Evolutionary conservation across 1,139 yeast genomes (phyloP), one percentile per base, ranked within the genome.

Genomic region (Kodamaea sp.): DNA sequence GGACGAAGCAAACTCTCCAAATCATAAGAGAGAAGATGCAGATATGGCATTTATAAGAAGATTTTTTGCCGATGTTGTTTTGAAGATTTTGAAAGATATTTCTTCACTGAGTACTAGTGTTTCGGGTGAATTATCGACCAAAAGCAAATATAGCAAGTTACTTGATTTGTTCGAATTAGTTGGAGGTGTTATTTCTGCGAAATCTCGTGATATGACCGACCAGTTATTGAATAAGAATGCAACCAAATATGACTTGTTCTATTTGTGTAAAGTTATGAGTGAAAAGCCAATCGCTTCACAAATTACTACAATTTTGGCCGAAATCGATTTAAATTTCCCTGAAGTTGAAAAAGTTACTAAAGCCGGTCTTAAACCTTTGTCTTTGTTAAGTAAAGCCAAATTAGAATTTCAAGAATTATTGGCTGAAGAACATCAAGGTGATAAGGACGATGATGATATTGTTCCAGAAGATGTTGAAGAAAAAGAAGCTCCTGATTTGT

Each of bases 401-500:
- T 67, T 72, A n/a, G 74, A 75, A 4, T 75, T 70, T 46, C 84
- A 78, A 34, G 81, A 78, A 1, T 58, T 70, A 6, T 80, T 84
- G 49, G 78, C 74, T 39, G 72, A 74, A 7, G 75, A 67, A 30
- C 64, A 63, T 31, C 65, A 60, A 24, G 67, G 62, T 2, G 75
- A 66, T 7, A 61, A 59, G 34, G 79, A 73, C 10, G 84, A 75
- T n/a, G 78, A 68, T 25, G 86, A 81, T 26, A 84, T 81, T 29
- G 63, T 57, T 8, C 62, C 62, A 5, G 67, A 63, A 29, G 84
- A 75, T 36, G 75, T 73, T 9, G 94, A 82, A 32, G 87, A 79
- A 27, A 70, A 78, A 36, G 95, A 86, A 40, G 78, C 89, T 0
- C 90, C 95, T 0, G 95, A 89, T 56, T 69, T 90, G 53, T 82